Conservation (phyloP, 2,329 filamentous ascomycete genomes). For the Fusarium sp. region DNA sequence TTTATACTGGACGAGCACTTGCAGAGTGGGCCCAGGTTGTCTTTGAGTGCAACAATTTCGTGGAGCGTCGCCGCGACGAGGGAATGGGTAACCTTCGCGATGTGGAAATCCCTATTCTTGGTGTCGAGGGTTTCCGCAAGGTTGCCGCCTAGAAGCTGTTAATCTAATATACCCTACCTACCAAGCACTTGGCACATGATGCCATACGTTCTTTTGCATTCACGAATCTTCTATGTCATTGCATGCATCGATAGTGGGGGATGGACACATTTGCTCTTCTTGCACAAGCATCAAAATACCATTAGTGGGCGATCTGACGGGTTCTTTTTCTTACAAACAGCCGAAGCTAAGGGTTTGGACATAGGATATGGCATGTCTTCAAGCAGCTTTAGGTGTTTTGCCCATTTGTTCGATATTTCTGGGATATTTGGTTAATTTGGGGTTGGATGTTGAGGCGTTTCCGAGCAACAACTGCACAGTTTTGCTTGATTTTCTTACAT, state of each 20-base stretch:
- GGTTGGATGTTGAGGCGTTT: slow-evolving; percentile 40
- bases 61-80: slow-evolving; percentile 80
- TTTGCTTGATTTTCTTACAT: slow-evolving; percentile 25
- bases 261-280: slow-evolving; percentile 36
- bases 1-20: slow-evolving; percentile 78
- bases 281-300: slow-evolving; percentile 30
- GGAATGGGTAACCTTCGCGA: slow-evolving; percentile 74
- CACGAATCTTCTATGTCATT: slow-evolving; percentile 22
- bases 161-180: slow-evolving; percentile 10
- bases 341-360: slow-evolving; percentile 11
- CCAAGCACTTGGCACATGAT: slow-evolving; percentile 3
- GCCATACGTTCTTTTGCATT: slow-evolving; percentile 11
- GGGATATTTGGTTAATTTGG: slow-evolving; percentile 24
- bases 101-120: slow-evolving; percentile 69
- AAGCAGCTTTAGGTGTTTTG: slow-evolving; percentile 28
- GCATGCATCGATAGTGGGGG: slow-evolving; percentile 21
- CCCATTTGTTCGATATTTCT: slow-evolving; percentile 34
- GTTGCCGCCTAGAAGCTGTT: slow-evolving; percentile 46
- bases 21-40: slow-evolving; percentile 84
- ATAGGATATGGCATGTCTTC: slow-evolving; percentile 23
- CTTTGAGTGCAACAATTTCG: slow-evolving; percentile 83
- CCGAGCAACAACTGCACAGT: slow-evolving; percentile 29
- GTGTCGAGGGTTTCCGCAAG: slow-evolving; percentile 59
- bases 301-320: slow-evolving; percentile 29
- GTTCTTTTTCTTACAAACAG: slow-evolving; percentile 30